A percentile compares a stretch with the other conserved stretches of the same genome.
Evolutionary conservation across 1,284 basidiomycete species (phyloP).

Genomic region (Cutaneotrichosporon mucoides): DNA sequence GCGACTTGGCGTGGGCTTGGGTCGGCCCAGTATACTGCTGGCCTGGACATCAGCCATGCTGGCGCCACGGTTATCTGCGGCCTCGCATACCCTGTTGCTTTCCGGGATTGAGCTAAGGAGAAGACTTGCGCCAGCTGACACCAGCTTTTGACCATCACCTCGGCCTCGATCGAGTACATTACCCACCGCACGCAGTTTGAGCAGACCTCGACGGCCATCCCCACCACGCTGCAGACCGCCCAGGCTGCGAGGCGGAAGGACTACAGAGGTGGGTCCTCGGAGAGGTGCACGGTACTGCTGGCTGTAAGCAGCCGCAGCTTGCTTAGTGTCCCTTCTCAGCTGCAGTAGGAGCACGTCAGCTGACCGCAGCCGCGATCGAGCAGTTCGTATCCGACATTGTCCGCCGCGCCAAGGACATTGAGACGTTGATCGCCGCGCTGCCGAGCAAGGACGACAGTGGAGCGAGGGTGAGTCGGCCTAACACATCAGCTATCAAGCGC

Average conservation of each 20-base stretch:
- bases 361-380: constrained; percentile 38
- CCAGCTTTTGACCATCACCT: constrained; percentile 47
- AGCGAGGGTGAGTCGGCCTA: constrained; percentile 31
- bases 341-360: too few relatives aligned
- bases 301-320: too few relatives aligned
- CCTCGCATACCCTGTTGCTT: too few relatives aligned
- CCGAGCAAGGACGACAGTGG: constrained; percentile 41
- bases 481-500: too few relatives aligned
- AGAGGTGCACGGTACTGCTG: too few relatives aligned
- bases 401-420: constrained; percentile 43
- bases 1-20: too few relatives aligned
- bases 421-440: constrained; percentile 39
- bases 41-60: too few relatives aligned
- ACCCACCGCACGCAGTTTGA: constrained; percentile 46
- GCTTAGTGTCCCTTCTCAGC: too few relatives aligned
- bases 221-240: constrained; percentile 33
- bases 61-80: too few relatives aligned
- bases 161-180: constrained; percentile 47
- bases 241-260: constrained; percentile 32
- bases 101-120: too few relatives aligned
- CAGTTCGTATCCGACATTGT: constrained; percentile 45
- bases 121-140: background rate
- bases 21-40: too few relatives aligned
- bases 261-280: constrained; percentile 33
- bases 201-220: constrained; percentile 39